phyloP scores from a whole-genome alignment of 768 basidiomycete species.

The Tylopilus sp. region DNA sequence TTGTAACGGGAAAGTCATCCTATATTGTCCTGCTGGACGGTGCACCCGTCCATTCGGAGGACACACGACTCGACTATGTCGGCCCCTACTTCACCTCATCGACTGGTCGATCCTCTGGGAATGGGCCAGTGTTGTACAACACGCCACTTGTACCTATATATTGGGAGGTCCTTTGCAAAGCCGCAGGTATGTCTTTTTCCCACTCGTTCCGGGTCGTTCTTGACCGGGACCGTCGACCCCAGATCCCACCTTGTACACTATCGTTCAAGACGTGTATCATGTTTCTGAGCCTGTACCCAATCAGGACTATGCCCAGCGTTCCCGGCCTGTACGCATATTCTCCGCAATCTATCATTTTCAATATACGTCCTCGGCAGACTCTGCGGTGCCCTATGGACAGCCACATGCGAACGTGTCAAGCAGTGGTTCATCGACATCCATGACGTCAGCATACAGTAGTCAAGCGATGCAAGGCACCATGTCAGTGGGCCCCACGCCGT shows the following conservation, averaged over 20 bases:
- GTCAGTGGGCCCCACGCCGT: conserved; percentile 5
- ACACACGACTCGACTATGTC: conserved; percentile 33
- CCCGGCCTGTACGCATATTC: conserved; percentile 40
- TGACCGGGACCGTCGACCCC: neutral
- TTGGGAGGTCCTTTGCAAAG: conserved; percentile 58
- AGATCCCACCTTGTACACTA: conserved; percentile 68
- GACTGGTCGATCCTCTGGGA: conserved; percentile 20
- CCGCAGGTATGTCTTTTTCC: conserved; percentile 42
- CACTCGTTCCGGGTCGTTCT: neutral
- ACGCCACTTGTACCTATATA: conserved; percentile 60
- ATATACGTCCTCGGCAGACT: conserved; percentile 29
- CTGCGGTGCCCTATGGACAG: conserved; percentile 10
- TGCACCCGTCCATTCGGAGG: conserved; percentile 50
- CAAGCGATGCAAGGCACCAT: conserved; percentile 2
- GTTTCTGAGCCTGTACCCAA: conserved; percentile 26
- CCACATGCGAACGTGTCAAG: conserved; percentile 12
- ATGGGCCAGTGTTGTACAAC: conserved; percentile 48
- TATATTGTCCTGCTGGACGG: conserved; percentile 54
- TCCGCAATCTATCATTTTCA: conserved; percentile 59
- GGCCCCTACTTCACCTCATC: conserved; percentile 33
- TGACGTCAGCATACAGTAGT: conserved; percentile 14
- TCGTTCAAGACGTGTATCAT: conserved; percentile 57
- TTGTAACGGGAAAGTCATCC: conserved; percentile 48
- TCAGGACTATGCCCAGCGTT: conserved; percentile 16
- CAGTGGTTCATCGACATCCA: conserved; percentile 7